Conservation (phyloP, 2,329 filamentous ascomycete genomes). For the Tricladium varicosporioides region DNA sequence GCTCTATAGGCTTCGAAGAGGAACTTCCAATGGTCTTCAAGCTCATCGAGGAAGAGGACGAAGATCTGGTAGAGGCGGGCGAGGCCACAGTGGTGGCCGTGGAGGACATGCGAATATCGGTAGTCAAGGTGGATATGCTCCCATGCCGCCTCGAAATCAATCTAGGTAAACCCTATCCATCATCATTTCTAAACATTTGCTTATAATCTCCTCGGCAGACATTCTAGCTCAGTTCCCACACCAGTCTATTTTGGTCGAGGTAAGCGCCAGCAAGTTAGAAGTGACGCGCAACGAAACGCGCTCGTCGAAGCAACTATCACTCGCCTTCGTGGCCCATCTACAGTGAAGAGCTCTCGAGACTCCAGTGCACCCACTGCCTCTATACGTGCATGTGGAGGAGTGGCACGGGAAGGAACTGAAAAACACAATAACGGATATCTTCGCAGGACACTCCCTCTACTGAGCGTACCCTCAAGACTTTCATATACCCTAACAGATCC, state of each 20-base stretch:
- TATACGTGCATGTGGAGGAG: neutral
- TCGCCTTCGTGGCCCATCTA: neutral
- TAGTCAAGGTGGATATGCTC: neutral
- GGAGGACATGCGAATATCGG: conserved; percentile 1
- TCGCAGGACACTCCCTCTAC: no score
- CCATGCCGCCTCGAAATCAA: neutral
- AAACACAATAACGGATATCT: no score
- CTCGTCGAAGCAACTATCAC: neutral
- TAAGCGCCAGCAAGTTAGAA: neutral
- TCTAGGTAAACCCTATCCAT: neutral
- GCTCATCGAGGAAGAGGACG: neutral
- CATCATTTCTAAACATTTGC: neutral
- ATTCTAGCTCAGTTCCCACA: neutral
- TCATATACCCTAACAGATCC: no score
- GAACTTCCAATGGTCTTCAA: neutral
- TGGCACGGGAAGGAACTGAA: no score
- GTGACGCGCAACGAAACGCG: neutral
- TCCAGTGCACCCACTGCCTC: neutral
- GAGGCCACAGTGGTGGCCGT: neutral
- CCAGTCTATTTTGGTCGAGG: neutral
- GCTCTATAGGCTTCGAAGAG: conserved; percentile 26
- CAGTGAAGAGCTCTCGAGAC: neutral
- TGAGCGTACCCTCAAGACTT: no score
- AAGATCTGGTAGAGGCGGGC: neutral
- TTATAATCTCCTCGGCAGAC: neutral